A percentile compares a stretch with the other conserved stretches of the same genome.
These are phyloP conservation scores for Clonostachys solani DNA, from an alignment of 2,329 filamentous ascomycete species.

Conservation along the genomic window DNA sequence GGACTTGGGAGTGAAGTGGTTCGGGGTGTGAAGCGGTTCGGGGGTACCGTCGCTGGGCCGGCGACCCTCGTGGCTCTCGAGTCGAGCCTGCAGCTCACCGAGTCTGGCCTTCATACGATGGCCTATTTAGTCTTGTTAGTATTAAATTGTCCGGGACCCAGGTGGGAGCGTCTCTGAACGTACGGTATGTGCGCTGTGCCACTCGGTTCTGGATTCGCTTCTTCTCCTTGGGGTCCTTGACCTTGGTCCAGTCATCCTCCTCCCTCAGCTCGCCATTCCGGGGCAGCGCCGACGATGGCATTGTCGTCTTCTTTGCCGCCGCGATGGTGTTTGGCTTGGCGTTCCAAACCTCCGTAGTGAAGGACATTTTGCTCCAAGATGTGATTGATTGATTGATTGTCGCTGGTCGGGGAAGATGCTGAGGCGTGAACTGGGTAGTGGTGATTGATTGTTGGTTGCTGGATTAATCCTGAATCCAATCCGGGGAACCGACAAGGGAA, in stretches of 20 bases:
- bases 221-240: constrained; percentile 20
- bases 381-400: background rate
- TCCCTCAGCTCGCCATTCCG: constrained; percentile 7
- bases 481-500: too few species aligned
- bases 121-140: constrained; percentile 8
- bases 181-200: constrained; percentile 23
- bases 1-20: background rate
- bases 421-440: background rate
- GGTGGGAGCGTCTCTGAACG: background rate
- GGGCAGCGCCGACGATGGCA: constrained; percentile 1
- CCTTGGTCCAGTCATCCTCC: constrained; percentile 21
- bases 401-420: background rate
- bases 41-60: background rate
- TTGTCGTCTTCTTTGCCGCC: background rate
- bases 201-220: constrained; percentile 24
- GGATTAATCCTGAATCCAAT: too few species aligned
- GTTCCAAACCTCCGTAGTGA: constrained; percentile 3
- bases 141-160: background rate
- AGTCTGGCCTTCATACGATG: constrained; percentile 23
- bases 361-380: background rate
- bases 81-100: constrained; percentile 19
- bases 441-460: too few species aligned
- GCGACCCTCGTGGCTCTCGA: constrained; percentile 17
- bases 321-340: background rate
- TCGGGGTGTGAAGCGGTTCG: background rate